phyloP scores from a whole-genome alignment of 2,329 filamentous ascomycete genomes.

The Xylaria sp. region DNA sequence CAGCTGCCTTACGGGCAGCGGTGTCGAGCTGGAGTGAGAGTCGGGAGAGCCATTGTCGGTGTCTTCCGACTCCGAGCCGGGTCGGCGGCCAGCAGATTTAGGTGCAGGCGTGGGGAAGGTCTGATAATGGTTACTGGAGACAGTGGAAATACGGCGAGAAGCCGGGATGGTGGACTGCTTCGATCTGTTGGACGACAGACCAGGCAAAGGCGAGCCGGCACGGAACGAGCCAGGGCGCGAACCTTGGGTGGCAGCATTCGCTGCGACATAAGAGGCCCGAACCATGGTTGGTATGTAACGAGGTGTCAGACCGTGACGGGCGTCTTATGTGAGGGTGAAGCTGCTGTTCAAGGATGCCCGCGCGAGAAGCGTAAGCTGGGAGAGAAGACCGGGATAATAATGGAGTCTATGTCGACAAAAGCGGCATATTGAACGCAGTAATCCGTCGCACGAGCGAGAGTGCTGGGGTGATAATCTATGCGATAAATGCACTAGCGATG shows the following conservation, averaged over 20 bases:
- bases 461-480: too few species aligned
- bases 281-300: conserved; percentile 9
- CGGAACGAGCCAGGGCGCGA: conserved; percentile 28
- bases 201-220: conserved; percentile 31
- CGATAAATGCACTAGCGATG: too few species aligned
- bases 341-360: background rate
- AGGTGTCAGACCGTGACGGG: background rate
- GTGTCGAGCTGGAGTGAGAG: conserved; percentile 54
- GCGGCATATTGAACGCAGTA: background rate
- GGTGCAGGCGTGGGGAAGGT: conserved; percentile 75
- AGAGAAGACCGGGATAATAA: background rate
- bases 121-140: conserved; percentile 62
- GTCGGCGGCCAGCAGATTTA: conserved; percentile 50
- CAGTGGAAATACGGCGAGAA: conserved; percentile 33
- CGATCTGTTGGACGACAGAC: conserved; percentile 17
- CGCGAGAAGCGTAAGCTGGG: background rate
- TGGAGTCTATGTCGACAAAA: background rate
- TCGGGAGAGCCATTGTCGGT: conserved; percentile 29
- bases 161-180: conserved; percentile 6
- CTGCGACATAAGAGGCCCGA: conserved; percentile 20
- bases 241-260: conserved; percentile 14
- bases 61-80: conserved; percentile 31
- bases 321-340: too few species aligned
- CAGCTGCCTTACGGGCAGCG: conserved; percentile 77
- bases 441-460: too few species aligned